These are phyloP conservation scores for Symbiodinium natans DNA, from an alignment of 73 alveolate genomes.

Conservation along the genomic window DNA sequence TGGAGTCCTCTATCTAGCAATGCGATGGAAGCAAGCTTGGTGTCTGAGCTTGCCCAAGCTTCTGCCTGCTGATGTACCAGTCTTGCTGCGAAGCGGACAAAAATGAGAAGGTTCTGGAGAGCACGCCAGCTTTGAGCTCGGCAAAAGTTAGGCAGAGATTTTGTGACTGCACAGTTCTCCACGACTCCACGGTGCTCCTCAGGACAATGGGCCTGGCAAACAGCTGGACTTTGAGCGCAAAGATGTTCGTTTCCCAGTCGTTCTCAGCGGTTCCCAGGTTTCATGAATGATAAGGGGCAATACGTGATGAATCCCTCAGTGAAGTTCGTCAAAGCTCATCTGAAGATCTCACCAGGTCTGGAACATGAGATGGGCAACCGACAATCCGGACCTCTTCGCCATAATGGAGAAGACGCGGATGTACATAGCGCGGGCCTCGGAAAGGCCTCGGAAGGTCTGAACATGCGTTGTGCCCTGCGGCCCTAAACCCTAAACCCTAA, in stretches of 20 bases:
- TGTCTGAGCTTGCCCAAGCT: neutral
- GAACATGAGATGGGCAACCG: constrained; percentile 99
- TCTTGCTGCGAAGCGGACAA: constrained; percentile 63
- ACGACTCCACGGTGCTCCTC: too few species aligned
- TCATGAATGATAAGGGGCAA: too few species aligned
- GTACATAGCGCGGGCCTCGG: constrained; percentile 96
- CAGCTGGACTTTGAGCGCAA: constrained; percentile 93
- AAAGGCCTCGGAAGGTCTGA: neutral
- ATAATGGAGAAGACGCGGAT: constrained; percentile 99
- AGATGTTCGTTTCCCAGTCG: too few species aligned
- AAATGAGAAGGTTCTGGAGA: neutral
- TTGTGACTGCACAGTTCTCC: too few species aligned
- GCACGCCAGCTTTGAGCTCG: neutral
- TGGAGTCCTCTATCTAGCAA: neutral
- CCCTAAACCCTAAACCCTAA: too few species aligned
- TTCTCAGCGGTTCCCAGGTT: too few species aligned
- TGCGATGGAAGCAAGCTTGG: neutral
- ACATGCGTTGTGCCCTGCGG: too few species aligned
- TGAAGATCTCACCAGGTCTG: constrained; percentile 99
- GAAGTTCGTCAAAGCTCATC: too few species aligned
- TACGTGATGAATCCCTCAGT: too few species aligned
- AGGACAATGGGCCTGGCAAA: constrained; percentile 80
- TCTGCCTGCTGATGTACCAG: neutral
- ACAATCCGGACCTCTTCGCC: constrained; percentile 98
- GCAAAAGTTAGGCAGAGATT: too few species aligned